These are phyloP conservation scores for Populus hybrid DNA, from an alignment of 441 rosid genomes.

Conservation along the genomic window DNA sequence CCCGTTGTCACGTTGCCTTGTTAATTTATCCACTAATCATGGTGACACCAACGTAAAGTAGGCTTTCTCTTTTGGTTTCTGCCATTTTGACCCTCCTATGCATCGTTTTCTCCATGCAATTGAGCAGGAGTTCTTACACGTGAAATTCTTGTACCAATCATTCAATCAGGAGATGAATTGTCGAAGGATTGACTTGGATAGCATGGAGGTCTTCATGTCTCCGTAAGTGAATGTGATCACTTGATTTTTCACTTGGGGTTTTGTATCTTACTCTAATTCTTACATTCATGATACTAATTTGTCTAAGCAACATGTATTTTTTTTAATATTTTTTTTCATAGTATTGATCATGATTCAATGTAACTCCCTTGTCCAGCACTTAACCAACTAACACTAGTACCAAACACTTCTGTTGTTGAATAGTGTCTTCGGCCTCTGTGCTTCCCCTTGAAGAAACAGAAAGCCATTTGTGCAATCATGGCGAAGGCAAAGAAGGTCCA, in stretches of 20 bases:
- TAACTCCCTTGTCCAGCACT: constrained; percentile 42
- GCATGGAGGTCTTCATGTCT: not conserved
- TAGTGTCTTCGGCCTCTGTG: not conserved
- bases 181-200: not conserved
- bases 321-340: not conserved
- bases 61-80: not conserved
- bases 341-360: constrained; percentile 23
- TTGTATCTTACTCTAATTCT: too few species aligned
- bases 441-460: too few species aligned
- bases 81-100: not conserved
- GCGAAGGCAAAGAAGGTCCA: too few species aligned
- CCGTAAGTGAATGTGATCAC: not conserved
- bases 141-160: not conserved
- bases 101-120: not conserved
- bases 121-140: not conserved
- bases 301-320: not conserved
- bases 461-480: too few species aligned
- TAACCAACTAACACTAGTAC: constrained; percentile 46
- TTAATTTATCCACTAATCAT: not conserved
- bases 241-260: not conserved
- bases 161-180: not conserved
- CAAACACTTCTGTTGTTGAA: constrained; percentile 24
- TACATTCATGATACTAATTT: not conserved
- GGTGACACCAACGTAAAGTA: constrained; percentile 4
- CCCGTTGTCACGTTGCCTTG: not conserved